Conservation (phyloP, 208 protist species). For the Wallacemonas rigidus region DNA sequence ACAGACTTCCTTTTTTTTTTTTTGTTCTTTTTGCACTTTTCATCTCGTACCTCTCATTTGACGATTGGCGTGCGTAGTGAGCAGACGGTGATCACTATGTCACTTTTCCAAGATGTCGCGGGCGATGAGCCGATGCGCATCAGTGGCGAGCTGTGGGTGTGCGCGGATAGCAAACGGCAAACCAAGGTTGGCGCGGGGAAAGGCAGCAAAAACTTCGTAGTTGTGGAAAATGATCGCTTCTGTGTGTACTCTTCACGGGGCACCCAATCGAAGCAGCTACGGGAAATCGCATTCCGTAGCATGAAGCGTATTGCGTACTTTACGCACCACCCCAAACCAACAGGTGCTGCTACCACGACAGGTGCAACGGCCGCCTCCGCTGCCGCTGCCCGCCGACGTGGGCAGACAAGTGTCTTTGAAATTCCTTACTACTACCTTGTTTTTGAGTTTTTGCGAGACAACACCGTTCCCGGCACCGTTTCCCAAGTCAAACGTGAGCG, state of each 20-base stretch:
- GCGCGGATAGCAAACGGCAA: slow-evolving; percentile 58
- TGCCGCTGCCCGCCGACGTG: slow-evolving; percentile 4
- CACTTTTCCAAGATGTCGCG: slow-evolving; percentile 31
- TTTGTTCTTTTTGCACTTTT: neutral
- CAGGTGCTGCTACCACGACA: slow-evolving; percentile 6
- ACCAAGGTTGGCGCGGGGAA: slow-evolving; percentile 70
- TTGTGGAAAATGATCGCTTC: slow-evolving; percentile 69
- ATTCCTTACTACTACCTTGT: slow-evolving; percentile 79
- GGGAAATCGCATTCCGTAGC: slow-evolving; percentile 70
- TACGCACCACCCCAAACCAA: slow-evolving; percentile 53
- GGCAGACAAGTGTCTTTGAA: neutral
- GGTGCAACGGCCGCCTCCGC: neutral
- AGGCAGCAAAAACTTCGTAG: slow-evolving; percentile 74
- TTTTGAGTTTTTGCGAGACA: slow-evolving; percentile 77
- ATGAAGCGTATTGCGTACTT: slow-evolving; percentile 82
- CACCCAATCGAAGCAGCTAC: slow-evolving; percentile 48
- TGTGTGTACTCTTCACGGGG: slow-evolving; percentile 66
- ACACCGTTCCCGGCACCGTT: slow-evolving; percentile 26
- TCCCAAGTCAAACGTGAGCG: slow-evolving; percentile 66
- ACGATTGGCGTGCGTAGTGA: slow-evolving; percentile 14
- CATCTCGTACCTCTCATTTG: slow-evolving; percentile 16
- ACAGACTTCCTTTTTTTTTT: neutral
- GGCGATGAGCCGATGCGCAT: slow-evolving; percentile 67
- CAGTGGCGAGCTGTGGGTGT: slow-evolving; percentile 79
- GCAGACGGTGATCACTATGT: slow-evolving; percentile 4